Base-by-base conservation (phyloP, 139 green algal genomes). In the Penium margaritaceum region DNA sequence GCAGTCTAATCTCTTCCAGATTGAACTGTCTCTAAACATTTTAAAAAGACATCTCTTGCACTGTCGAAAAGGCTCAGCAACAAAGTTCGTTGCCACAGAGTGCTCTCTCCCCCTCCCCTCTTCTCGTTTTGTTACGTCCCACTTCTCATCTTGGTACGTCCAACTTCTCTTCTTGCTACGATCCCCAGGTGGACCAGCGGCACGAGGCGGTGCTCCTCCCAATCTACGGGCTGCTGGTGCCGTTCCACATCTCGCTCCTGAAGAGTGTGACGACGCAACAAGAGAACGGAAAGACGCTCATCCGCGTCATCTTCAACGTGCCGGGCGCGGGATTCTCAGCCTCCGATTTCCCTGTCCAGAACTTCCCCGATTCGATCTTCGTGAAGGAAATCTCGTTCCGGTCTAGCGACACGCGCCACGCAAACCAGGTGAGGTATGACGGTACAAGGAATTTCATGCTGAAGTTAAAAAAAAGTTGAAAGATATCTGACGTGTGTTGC, bases 201-300 rank as follows among this genome's bases (percentile, higher is more conserved):
- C 75, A 78, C 1, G 92, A 98, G 82, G 81, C 86, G 2, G 85
- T 99, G 24, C 81, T 99, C 54, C 77, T 98, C 74, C 95, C 95
- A 47, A 92, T 99, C 69, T 96, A 96, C 75, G 95, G 95, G 41
- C 75, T 95, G 53, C 72, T 97, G 67, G 91, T 98, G 63, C 95
- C 95, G 41, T 96, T 99, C 78, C 95, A 99, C 86, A 93, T 98
- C 78, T 89, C 90, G 21, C 94, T 87, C 4, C 79, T 99, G 43
- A 92, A 94, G 76, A 92, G 88, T 35, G 89, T 92, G 0, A 89
- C 76, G 12, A 87, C 84, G 75, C 54, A 70, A 46, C 76, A 91
- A 78, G 93, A 97, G 63, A 79, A 81, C 44, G 88, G 89, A 35
- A 79, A 87, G 57, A 78, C 85, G 12, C 89, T 88, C 81, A 90